Evolutionary conservation across 495 filamentous ascomycete species (phyloP), one percentile per base, ranked within the genome.

Genomic region (Chaetomium tenue): DNA sequence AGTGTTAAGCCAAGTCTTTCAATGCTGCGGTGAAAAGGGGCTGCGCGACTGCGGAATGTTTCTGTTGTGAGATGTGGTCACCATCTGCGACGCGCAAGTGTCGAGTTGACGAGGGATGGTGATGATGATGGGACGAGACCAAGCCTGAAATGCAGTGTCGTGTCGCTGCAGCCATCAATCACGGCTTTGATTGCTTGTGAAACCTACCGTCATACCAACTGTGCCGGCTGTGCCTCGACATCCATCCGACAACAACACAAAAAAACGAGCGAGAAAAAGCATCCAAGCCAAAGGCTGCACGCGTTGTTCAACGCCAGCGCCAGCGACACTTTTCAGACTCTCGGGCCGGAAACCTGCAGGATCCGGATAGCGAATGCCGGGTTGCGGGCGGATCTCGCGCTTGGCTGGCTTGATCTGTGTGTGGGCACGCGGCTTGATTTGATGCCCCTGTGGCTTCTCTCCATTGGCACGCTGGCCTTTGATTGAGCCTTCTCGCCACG

Each of bases 391-490:
- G 54, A 62, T 61, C 42, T 30, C 16, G 16, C 25, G 46, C 55
- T 67, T 61, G 57, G 39, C 26, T 50, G 54, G 5, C 25, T 26
- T 48, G n/a, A n/a, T n/a, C n/a, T n/a, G 44, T 15, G 1, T 51
- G 58, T 50, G 60, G 23, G 48, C 48, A 30, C 60, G 50, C 60
- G 60, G 46, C 44, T 65, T 53, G 33, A 20, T 50, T 65, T 53
- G 33, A 20, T 50, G 25, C 61, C 40, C 51, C 26, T 51, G 62
- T 53, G 62, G 64, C 54, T 52, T 64, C 61, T 52, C 46, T 50
- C 51, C 61, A 68, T 64, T 68, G 66, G 66, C 66, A 68, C 52
- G 65, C 46, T 44, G 23, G 57, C 20, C 56, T 44, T 30, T 47
- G 52, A 54, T 63, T 54, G 58, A 51, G 33, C 56, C 65, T 25